phyloP scores from a whole-genome alignment of 176 grass and related monocot species.

The Coix lacrymajobi region DNA sequence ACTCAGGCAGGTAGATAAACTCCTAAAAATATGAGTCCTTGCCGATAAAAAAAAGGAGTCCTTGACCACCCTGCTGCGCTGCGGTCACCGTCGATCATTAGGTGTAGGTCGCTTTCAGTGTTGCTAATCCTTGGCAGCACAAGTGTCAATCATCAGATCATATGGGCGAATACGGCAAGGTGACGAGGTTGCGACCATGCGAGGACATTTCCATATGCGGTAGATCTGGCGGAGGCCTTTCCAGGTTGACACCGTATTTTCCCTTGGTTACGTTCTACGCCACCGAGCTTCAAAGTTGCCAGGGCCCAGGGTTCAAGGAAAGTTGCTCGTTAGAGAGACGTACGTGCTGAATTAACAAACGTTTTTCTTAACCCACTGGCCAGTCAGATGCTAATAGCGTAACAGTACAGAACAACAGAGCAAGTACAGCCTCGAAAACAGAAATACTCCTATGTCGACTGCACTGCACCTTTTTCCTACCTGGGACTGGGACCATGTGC shows the following conservation, averaged over 20 bases:
- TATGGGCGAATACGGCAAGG: slow-evolving; percentile 38
- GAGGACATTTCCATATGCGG: slow-evolving; percentile 36
- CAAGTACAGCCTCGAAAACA: no score
- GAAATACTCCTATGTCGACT: no score
- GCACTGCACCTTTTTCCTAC: no score
- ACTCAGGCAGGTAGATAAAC: no score
- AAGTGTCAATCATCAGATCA: slow-evolving; percentile 56
- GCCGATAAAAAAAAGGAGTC: no score
- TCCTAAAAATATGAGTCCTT: no score
- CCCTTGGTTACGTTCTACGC: neutral
- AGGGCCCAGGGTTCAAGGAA: neutral
- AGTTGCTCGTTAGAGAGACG: neutral
- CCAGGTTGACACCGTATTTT: neutral
- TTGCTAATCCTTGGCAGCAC: neutral
- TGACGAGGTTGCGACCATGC: slow-evolving; percentile 12
- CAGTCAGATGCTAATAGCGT: neutral
- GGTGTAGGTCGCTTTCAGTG: no score
- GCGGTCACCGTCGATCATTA: no score
- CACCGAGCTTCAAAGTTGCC: neutral
- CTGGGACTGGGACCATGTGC: no score
- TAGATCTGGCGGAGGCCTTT: no score
- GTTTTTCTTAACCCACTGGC: neutral
- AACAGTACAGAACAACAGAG: no score
- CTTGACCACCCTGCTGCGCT: no score
- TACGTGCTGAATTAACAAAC: neutral